A percentile compares a stretch with the other conserved stretches of the same genome.
Conservation (phyloP, 768 basidiomycete species). For the Albatrellus ellisii region DNA sequence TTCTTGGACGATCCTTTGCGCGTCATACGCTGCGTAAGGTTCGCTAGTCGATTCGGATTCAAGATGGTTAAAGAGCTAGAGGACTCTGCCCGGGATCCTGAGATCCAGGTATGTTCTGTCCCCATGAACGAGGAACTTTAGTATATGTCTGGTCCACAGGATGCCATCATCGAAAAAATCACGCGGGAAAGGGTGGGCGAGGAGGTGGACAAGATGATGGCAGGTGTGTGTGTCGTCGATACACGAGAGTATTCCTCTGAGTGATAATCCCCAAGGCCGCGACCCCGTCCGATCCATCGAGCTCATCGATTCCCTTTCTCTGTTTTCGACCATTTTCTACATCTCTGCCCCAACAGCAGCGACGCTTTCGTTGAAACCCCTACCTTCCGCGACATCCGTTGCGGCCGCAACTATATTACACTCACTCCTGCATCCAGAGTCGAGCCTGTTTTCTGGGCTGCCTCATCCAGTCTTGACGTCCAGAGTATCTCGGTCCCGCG, state of each 20-base stretch:
- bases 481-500: constrained; percentile 23
- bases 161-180: constrained; percentile 65
- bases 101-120: constrained; percentile 41
- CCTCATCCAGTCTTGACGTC: constrained; percentile 33
- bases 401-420: constrained; percentile 47
- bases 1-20: constrained; percentile 92
- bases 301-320: constrained; percentile 58
- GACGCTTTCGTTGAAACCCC: constrained; percentile 31
- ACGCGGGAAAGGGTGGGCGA: constrained; percentile 85
- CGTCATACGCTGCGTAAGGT: constrained; percentile 81
- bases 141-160: constrained; percentile 21
- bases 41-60: constrained; percentile 86
- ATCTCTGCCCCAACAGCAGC: constrained; percentile 32
- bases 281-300: constrained; percentile 64
- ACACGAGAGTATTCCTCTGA: constrained; percentile 1
- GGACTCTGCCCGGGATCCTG: constrained; percentile 43
- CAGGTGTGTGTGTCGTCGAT: constrained; percentile 32
- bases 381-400: constrained; percentile 31
- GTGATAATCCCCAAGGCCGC: constrained; percentile 31
- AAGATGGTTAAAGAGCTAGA: constrained; percentile 54
- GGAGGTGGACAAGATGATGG: constrained; percentile 91
- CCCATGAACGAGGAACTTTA: background rate
- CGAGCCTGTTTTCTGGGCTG: constrained; percentile 21
- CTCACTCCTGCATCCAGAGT: constrained; percentile 25
- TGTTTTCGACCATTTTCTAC: constrained; percentile 58